A percentile compares a stretch with the other conserved stretches of the same genome.
Conservation (phyloP, 23 red algal species). For the Gracilaria vermiculophylla region DNA sequence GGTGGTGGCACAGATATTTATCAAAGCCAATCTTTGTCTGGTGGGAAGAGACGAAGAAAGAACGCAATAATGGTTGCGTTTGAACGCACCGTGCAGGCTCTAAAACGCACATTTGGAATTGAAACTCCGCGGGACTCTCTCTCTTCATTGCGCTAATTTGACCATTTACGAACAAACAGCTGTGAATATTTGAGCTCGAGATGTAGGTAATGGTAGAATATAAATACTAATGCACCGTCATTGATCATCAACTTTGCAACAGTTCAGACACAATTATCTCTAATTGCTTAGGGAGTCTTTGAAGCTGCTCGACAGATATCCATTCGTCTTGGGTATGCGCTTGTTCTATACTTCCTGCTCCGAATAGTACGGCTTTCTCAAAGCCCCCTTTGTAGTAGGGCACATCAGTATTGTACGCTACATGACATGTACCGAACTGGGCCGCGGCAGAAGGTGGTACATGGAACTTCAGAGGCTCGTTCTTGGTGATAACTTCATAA, state of each 20-base stretch:
- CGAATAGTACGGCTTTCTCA: slow-evolving; percentile 35
- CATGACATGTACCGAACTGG: not conserved
- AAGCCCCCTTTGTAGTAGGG: slow-evolving; percentile 35
- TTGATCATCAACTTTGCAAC: not conserved
- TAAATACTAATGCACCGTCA: not conserved
- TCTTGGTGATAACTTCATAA: slow-evolving; percentile 16
- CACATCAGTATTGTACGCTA: slow-evolving; percentile 75
- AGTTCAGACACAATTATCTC: slow-evolving; percentile 39
- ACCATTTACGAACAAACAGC: not conserved
- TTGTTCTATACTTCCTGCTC: slow-evolving; percentile 52
- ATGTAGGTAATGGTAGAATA: not conserved
- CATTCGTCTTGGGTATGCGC: slow-evolving; percentile 62
- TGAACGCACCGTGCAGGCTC: not conserved
- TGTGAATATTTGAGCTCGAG: slow-evolving; percentile 1
- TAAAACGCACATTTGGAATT: slow-evolving; percentile 31
- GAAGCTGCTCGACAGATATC: slow-evolving; percentile 17
- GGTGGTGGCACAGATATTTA: not conserved
- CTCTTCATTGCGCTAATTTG: not conserved
- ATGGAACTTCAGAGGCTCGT: slow-evolving; percentile 34
- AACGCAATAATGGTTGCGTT: slow-evolving; percentile 30
- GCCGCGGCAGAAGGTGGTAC: slow-evolving; percentile 18
- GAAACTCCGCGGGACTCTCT: slow-evolving; percentile 1
- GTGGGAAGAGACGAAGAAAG: slow-evolving; percentile 20
- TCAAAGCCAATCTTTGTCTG: not conserved
- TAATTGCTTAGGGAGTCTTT: slow-evolving; percentile 9